These are phyloP conservation scores for Lepraria neglecta DNA, from an alignment of 495 filamentous ascomycete species.

Conservation along the genomic window DNA sequence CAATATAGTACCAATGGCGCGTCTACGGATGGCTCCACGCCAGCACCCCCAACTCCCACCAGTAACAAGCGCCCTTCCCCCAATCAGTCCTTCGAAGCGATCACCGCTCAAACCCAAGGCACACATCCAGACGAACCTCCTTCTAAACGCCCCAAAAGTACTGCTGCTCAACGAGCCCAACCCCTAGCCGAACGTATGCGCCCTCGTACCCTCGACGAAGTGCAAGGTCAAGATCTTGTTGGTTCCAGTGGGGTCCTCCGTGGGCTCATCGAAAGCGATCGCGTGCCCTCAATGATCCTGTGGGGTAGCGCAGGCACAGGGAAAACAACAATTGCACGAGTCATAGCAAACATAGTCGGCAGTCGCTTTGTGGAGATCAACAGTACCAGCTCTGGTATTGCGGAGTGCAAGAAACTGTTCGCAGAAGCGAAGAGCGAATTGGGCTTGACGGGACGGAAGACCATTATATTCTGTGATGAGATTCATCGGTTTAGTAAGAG, in stretches of 20 bases:
- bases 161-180: constrained; percentile 58
- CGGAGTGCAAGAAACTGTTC: constrained; percentile 92
- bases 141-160: constrained; percentile 56
- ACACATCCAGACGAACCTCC: constrained; percentile 30
- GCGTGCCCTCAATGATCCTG: constrained; percentile 88
- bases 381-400: constrained; percentile 84
- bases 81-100: constrained; percentile 1
- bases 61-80: constrained; percentile 20
- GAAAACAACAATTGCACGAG: constrained; percentile 95
- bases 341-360: constrained; percentile 74
- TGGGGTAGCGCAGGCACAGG: constrained; percentile 92
- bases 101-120: background rate
- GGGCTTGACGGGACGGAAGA: constrained; percentile 74
- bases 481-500: constrained; percentile 90
- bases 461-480: constrained; percentile 96
- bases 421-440: constrained; percentile 77
- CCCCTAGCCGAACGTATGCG: constrained; percentile 94
- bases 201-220: constrained; percentile 72
- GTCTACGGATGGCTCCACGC: background rate
- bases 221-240: constrained; percentile 87
- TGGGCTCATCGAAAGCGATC: constrained; percentile 79
- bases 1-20: background rate
- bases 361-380: constrained; percentile 94
- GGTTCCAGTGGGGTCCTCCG: constrained; percentile 77
- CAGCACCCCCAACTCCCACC: background rate